Percentiles rank a stretch among this genome's conserved stretches.
Evolutionary conservation across 73 alveolate genomes (phyloP).

Genomic region (Paramecium pentaurelia): DNA sequence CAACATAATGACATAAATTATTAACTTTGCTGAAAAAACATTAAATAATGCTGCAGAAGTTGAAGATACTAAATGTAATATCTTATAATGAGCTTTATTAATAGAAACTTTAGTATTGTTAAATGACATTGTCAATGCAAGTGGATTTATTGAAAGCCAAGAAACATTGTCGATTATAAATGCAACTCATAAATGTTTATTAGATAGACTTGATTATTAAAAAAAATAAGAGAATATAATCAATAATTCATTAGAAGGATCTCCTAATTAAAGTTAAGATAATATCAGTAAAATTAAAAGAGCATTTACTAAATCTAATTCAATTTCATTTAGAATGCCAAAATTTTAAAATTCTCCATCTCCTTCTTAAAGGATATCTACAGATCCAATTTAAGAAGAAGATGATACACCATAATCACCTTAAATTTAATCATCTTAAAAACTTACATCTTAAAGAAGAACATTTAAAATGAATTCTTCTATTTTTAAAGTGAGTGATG

Average conservation of each 20-base stretch:
- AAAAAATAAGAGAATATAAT: neutral
- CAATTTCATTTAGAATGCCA: neutral
- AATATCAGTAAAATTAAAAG: neutral
- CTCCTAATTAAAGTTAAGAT: neutral
- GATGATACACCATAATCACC: slow-evolving; percentile 4
- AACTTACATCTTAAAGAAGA: neutral
- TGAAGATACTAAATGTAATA: slow-evolving; percentile 46
- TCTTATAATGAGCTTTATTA: neutral
- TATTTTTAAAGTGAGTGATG: slow-evolving; percentile 10
- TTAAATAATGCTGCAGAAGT: neutral
- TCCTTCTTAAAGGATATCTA: neutral
- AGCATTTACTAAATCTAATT: slow-evolving; percentile 27
- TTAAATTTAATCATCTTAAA: neutral
- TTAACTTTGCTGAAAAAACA: slow-evolving; percentile 22
- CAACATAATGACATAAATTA: neutral
- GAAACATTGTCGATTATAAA: neutral
- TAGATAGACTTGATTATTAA: neutral
- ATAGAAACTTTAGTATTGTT: slow-evolving; percentile 3
- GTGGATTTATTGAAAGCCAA: neutral
- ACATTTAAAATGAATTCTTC: slow-evolving; percentile 15
- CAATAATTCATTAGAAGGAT: neutral
- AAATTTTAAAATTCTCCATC: neutral
- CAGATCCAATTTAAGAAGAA: slow-evolving; percentile 29
- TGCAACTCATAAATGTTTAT: slow-evolving; percentile 27
- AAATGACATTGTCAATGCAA: slow-evolving; percentile 35